A percentile compares a stretch with the other conserved stretches of the same genome.
phyloP scores from a whole-genome alignment of 1,139 yeast species.

The Suhomyces yuchorum region DNA sequence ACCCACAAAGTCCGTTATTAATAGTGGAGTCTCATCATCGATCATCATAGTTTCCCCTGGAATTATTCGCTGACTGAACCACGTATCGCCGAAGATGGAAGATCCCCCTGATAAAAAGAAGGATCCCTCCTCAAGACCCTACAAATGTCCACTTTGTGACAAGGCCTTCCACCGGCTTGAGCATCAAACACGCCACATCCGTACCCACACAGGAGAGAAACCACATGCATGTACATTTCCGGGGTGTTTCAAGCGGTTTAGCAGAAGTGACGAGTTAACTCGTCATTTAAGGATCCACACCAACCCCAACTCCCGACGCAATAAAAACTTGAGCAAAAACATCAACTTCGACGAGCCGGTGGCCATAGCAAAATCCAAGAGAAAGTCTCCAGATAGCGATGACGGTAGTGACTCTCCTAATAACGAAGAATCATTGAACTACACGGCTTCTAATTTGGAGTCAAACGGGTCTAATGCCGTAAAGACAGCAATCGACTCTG shows the following conservation, averaged over 20 bases:
- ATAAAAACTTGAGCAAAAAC: constrained; percentile 36
- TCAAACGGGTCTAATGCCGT: not conserved
- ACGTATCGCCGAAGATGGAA: not conserved
- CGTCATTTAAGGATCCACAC: constrained; percentile 68
- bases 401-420: constrained; percentile 1
- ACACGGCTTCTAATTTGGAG: not conserved
- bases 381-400: constrained; percentile 4
- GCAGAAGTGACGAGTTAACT: constrained; percentile 69
- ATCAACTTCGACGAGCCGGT: constrained; percentile 14
- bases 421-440: not conserved
- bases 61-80: not conserved
- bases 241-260: constrained; percentile 66
- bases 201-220: constrained; percentile 73
- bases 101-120: constrained; percentile 18
- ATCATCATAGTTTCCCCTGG: not conserved
- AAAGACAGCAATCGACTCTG: not conserved
- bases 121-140: constrained; percentile 42
- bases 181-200: constrained; percentile 71
- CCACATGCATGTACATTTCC: constrained; percentile 74
- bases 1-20: not conserved
- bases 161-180: constrained; percentile 66
- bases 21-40: not conserved
- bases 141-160: constrained; percentile 60
- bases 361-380: constrained; percentile 5
- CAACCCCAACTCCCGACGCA: constrained; percentile 62